These are phyloP conservation scores for Epichloe scottii DNA, from an alignment of 2,329 filamentous ascomycete genomes.

Conservation along the genomic window DNA sequence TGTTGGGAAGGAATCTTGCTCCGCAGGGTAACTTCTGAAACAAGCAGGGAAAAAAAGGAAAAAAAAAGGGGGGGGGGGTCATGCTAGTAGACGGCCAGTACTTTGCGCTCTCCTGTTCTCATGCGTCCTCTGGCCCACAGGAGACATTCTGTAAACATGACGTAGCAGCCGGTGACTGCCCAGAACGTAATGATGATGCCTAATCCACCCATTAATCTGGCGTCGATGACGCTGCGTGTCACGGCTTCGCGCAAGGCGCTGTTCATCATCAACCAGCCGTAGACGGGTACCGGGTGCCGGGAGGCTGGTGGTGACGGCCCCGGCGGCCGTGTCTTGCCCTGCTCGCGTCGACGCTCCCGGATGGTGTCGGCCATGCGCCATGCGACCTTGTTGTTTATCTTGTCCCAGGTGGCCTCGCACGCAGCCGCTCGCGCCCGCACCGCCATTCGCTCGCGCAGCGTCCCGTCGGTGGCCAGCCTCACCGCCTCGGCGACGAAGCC, in stretches of 20 bases:
- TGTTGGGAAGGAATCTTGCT: too few species aligned
- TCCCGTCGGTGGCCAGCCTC: conserved; percentile 32
- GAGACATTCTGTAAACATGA: conserved; percentile 33
- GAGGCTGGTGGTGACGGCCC: conserved; percentile 7
- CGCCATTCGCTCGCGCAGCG: conserved; percentile 33
- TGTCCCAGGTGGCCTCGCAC: conserved; percentile 55
- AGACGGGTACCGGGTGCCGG: conserved; percentile 25
- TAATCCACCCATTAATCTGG: conserved; percentile 31
- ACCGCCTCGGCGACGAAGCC: conserved; percentile 43
- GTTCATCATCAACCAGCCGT: conserved; percentile 32
- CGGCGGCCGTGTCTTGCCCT: conserved; percentile 1
- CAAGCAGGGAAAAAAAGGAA: background rate
- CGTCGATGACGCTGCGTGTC: conserved; percentile 27
- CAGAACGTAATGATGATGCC: conserved; percentile 35
- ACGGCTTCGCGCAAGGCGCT: conserved; percentile 23
- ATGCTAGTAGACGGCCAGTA: background rate
- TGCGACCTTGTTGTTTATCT: conserved; percentile 57
- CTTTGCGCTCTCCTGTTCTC: conserved; percentile 13
- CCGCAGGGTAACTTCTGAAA: too few species aligned
- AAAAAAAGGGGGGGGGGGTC: too few species aligned
- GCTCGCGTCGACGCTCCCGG: conserved; percentile 28
- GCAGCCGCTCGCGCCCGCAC: conserved; percentile 40
- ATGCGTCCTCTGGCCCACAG: conserved; percentile 25
- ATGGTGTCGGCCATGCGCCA: conserved; percentile 48
- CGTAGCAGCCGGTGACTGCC: conserved; percentile 35